Base-by-base conservation (phyloP, 2,329 filamentous ascomycete genomes). In the Cladorrhinum sp. region DNA sequence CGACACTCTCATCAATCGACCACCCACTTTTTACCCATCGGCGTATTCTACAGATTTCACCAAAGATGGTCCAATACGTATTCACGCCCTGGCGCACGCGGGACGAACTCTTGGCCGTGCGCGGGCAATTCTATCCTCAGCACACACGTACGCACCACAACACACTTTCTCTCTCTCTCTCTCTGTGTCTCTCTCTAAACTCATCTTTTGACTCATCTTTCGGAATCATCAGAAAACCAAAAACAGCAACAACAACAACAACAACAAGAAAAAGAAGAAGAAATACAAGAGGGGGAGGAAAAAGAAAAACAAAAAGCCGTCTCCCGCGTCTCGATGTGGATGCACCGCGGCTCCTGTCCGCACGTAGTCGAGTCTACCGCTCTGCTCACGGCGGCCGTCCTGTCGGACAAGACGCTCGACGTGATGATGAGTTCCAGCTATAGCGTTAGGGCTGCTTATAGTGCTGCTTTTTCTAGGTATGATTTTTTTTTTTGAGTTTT, bases 281-380 rank as follows among this genome's bases (percentile, higher is more conserved):
- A 14, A 2, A 50, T 16, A 14, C 16, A 20, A 42, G 36, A 14
- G 36, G 36, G 10, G 36, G 36, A 8, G 4, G 16, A 52, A 61
- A 62, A 57, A 57, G 57, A 60, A 63, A 64, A 73, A 62, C 77
- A 78, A 68, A 74, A 79, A 62, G 81, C 84, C 61, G 83, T 87
- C 54, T 81, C 83, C 55, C 78, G 81, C 55, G 84, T 87, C 54
- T 81, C 82, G 48, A 82, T 87, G 75, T 90, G 88, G 88, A 86
- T 89, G 81, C 82, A 88, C 69, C 84, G 89, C 71, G 87, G 87
- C 65, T 85, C 85, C 68, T 89, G 92, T 64, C 90, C 91, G 58
- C 88, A 94, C 76, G 81, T 92, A 74, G 83, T 94, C 58, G 90
- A 94, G 75, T 90, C 88, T 36, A 93, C 90, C 48, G 88, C 88